Base-by-base conservation (phyloP, 75 land plant species). In the Cupressus sempervirens region DNA sequence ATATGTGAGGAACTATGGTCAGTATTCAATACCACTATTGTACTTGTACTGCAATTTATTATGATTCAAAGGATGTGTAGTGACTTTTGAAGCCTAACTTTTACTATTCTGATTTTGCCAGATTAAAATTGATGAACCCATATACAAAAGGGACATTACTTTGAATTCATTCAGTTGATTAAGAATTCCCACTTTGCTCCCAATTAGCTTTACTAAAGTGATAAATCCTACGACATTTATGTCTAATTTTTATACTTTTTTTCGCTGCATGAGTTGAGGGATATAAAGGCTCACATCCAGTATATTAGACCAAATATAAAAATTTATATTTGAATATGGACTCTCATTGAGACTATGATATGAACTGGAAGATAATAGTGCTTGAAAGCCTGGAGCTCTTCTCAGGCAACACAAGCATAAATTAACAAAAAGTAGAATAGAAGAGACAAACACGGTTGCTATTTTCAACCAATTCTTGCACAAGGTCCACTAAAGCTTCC, bases 1-100 rank as follows among this genome's bases (percentile, higher is more conserved):
- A 75, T 89, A 86, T 48, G 84, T 89, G 52, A 76, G 83, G 46
- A 86, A 84, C 50, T 87, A 89, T 84, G 90, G 90, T 89, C 52
- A 58, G n/a, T 43, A 36, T 72, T 68, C 40, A 43, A 76, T 36
- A 84, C 34, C 41, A 52, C 32, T 70, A 1, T 70, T 85, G 62
- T 35, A 48, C 65, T 56, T 43, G 67, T 58, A 23, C 54, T 70
- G 38, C 32, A 11, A 43, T 5, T 40, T 26, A 16, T n/a, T 34
- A 29, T 45, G 82, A 30, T 76, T 38, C 18, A 72, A 48, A n/a
- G 13, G 41, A 35, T 77, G 30, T 53, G 50, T 82, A 54, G 6
- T 58, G 16, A 67, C 34, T 8, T 14, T 80, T 13, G 52, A 43
- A 38, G n/a, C 82, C n/a, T 80, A 58, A 23, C 67, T 20, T 58